These are phyloP conservation scores for Pestalotiopsis sp. DNA, from an alignment of 2,329 filamentous ascomycete species.

Conservation along the genomic window DNA sequence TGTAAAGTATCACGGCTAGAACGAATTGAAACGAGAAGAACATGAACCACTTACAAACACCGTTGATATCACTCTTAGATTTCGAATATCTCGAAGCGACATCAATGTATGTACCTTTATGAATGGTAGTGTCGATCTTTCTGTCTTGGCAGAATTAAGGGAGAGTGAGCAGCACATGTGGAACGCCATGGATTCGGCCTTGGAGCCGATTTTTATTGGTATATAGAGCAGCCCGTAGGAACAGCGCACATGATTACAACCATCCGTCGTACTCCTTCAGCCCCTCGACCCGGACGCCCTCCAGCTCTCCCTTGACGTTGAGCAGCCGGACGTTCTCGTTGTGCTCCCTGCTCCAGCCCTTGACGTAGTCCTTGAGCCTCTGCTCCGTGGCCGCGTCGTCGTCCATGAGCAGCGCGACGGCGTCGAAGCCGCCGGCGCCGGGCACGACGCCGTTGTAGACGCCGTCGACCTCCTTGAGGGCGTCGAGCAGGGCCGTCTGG, in stretches of 20 bases:
- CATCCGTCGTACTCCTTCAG: conserved; percentile 31
- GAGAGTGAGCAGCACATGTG: neutral
- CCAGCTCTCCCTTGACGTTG: conserved; percentile 37
- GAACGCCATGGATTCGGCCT: neutral
- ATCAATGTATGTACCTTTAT: neutral
- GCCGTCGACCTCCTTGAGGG: conserved; percentile 69
- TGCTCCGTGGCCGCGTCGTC: conserved; percentile 69
- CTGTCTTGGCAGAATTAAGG: neutral
- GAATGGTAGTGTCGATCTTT: neutral
- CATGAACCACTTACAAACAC: too few relatives aligned
- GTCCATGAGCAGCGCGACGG: conserved; percentile 76
- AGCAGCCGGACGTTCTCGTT: conserved; percentile 70
- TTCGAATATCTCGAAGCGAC: neutral
- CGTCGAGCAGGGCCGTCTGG: conserved; percentile 85
- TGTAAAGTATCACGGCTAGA: neutral
- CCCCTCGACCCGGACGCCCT: conserved; percentile 31
- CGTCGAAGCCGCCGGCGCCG: conserved; percentile 92
- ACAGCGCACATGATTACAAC: conserved; percentile 18
- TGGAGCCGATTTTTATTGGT: neutral
- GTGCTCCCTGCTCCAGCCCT: conserved; percentile 63
- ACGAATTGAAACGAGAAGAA: neutral
- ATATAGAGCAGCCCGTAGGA: neutral
- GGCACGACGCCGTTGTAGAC: conserved; percentile 92
- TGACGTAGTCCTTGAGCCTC: conserved; percentile 64
- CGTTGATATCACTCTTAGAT: too few relatives aligned